phyloP scores from a whole-genome alignment of 2,329 filamentous ascomycete genomes.

The Fusarium sp. region DNA sequence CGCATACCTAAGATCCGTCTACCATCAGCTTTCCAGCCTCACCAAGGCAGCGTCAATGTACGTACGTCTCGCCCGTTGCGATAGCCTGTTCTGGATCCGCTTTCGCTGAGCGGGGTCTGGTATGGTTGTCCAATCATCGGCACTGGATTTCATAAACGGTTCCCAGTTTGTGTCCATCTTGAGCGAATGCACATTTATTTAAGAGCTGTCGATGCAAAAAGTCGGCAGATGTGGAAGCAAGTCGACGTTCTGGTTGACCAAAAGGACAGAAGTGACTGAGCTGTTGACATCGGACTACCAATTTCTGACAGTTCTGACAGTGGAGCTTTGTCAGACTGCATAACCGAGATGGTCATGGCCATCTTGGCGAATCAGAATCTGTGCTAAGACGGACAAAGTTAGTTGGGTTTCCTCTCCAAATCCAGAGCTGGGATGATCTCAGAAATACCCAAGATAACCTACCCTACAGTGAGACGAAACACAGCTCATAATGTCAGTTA shows the following conservation, averaged over 20 bases:
- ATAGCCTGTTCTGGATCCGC: slow-evolving; percentile 37
- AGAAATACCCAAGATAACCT: too few relatives aligned
- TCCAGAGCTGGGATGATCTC: too few relatives aligned
- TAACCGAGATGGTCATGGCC: background rate
- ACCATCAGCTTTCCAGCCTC: background rate
- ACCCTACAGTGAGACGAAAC: too few relatives aligned
- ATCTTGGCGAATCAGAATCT: too few relatives aligned
- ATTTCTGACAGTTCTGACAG: slow-evolving; percentile 6
- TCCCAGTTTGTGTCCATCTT: slow-evolving; percentile 18
- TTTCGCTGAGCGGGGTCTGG: slow-evolving; percentile 27
- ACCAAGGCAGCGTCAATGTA: fast-evolving
- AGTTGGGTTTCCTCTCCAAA: too few relatives aligned
- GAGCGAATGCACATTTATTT: too few relatives aligned
- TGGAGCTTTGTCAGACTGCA: slow-evolving; percentile 12
- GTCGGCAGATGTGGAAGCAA: too few relatives aligned
- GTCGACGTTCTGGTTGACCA: background rate
- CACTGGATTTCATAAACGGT: slow-evolving; percentile 5
- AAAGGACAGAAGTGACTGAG: background rate
- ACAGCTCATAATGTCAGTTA: too few relatives aligned
- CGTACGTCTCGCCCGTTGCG: slow-evolving; percentile 34
- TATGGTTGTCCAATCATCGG: slow-evolving; percentile 30
- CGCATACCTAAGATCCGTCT: background rate
- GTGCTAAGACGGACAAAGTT: too few relatives aligned
- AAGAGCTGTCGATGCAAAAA: too few relatives aligned
- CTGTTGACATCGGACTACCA: background rate